phyloP scores from a whole-genome alignment of 352 stramenopile genomes.

The Phytopythium helicoides region DNA sequence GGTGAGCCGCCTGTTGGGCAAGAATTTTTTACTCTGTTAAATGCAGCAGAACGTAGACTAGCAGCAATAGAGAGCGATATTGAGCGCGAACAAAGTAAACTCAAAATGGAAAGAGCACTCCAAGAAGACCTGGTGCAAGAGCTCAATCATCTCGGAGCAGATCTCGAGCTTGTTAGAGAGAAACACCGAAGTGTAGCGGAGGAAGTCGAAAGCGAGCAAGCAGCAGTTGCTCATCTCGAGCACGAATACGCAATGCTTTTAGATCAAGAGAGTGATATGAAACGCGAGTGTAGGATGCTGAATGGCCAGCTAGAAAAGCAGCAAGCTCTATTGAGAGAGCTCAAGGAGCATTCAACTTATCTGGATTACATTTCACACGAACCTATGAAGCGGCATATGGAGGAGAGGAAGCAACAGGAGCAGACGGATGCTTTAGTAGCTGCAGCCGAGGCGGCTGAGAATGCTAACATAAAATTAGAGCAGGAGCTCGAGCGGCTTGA shows the following conservation, averaged over 20 bases:
- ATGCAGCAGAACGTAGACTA: slow-evolving; percentile 6
- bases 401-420: slow-evolving; percentile 60
- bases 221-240: slow-evolving; percentile 38
- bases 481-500: slow-evolving; percentile 34
- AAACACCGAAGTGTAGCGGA: slow-evolving; percentile 32
- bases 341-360: slow-evolving; percentile 47
- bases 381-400: slow-evolving; percentile 54
- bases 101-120: slow-evolving; percentile 49
- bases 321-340: slow-evolving; percentile 28
- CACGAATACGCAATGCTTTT: slow-evolving; percentile 44
- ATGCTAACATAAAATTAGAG: slow-evolving; percentile 43
- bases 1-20: neutral
- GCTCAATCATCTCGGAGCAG: slow-evolving; percentile 31
- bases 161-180: slow-evolving; percentile 30
- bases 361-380: slow-evolving; percentile 56
- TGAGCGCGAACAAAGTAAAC: slow-evolving; percentile 18
- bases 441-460: slow-evolving; percentile 28
- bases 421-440: slow-evolving; percentile 31
- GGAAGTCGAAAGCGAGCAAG: slow-evolving; percentile 37
- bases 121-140: slow-evolving; percentile 30
- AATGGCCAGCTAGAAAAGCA: slow-evolving; percentile 40
- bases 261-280: slow-evolving; percentile 35
- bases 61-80: slow-evolving; percentile 7
- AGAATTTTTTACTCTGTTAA: slow-evolving; percentile 29
- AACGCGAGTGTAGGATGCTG: slow-evolving; percentile 44